These are phyloP conservation scores for Lasiodiplodia hormozganensis DNA, from an alignment of 2,329 filamentous ascomycete genomes.

Conservation along the genomic window DNA sequence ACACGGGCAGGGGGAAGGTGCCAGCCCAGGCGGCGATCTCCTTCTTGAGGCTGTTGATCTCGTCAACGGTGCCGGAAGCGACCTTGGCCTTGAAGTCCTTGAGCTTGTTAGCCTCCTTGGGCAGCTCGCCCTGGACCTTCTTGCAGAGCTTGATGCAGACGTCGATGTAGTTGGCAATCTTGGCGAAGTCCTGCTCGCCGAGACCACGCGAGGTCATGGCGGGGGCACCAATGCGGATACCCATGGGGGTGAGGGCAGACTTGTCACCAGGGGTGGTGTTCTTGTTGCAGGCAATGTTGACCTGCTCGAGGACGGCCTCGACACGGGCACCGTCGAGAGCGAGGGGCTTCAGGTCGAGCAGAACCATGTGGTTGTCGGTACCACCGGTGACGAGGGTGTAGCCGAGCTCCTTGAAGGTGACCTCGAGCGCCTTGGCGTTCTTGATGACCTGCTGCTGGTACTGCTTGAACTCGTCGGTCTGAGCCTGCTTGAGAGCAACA, in stretches of 20 bases:
- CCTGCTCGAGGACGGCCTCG: constrained; percentile 87
- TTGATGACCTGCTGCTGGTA: constrained; percentile 91
- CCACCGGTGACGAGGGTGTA: constrained; percentile 93
- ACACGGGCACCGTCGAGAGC: constrained; percentile 87
- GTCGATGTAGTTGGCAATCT: constrained; percentile 87
- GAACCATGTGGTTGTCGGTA: constrained; percentile 96
- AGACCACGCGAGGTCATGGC: constrained; percentile 99
- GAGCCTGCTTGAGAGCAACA: constrained; percentile 93
- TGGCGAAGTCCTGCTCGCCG: constrained; percentile 80
- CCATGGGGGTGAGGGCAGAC: constrained; percentile 90
- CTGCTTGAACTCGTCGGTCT: constrained; percentile 84
- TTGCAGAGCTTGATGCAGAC: constrained; percentile 87
- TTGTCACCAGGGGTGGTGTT: constrained; percentile 97
- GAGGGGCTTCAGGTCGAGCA: constrained; percentile 89
- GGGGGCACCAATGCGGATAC: constrained; percentile 91
- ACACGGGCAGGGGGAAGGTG: constrained; percentile 90
- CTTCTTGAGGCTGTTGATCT: constrained; percentile 85
- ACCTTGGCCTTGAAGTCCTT: constrained; percentile 99
- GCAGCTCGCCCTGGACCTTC: constrained; percentile 81
- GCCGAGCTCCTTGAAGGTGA: constrained; percentile 67
- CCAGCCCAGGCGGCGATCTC: constrained; percentile 89
- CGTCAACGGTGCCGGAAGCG: constrained; percentile 74
- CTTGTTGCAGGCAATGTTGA: constrained; percentile 98
- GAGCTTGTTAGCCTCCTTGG: constrained; percentile 98
- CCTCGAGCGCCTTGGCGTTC: constrained; percentile 90